These are phyloP conservation scores for Trichocladium uniseriatum DNA, from an alignment of 495 filamentous ascomycete genomes.

Conservation along the genomic window DNA sequence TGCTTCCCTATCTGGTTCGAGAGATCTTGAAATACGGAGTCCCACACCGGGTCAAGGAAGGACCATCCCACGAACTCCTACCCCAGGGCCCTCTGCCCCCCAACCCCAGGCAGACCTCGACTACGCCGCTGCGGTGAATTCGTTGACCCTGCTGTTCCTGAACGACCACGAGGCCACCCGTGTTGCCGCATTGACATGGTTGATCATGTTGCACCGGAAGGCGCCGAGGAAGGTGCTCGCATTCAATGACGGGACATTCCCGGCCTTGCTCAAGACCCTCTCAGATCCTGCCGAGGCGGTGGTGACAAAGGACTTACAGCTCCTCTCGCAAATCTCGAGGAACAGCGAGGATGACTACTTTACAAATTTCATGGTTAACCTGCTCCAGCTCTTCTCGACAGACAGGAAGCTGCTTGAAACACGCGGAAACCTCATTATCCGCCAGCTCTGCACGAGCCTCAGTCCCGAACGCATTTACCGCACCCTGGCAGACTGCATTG, in stretches of 20 bases:
- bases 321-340: slow-evolving; percentile 89
- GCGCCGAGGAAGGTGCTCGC: slow-evolving; percentile 88
- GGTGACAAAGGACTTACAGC: slow-evolving; percentile 87
- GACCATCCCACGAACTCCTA: slow-evolving; percentile 33
- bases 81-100: slow-evolving; percentile 37
- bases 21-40: slow-evolving; percentile 46
- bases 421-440: slow-evolving; percentile 89
- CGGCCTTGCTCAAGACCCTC: slow-evolving; percentile 89
- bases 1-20: slow-evolving; percentile 44
- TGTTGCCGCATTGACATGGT: slow-evolving; percentile 87
- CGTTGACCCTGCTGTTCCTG: slow-evolving; percentile 85
- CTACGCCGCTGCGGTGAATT: slow-evolving; percentile 93
- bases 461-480: slow-evolving; percentile 94
- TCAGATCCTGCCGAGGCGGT: slow-evolving; percentile 94
- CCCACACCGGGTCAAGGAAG: slow-evolving; percentile 43
- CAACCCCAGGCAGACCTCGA: slow-evolving; percentile 66
- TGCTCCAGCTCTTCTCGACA: slow-evolving; percentile 90
- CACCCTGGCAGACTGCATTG: slow-evolving; percentile 90
- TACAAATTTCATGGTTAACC: slow-evolving; percentile 93
- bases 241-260: slow-evolving; percentile 95
- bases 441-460: slow-evolving; percentile 85
- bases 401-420: slow-evolving; percentile 86
- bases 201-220: slow-evolving; percentile 94
- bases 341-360: slow-evolving; percentile 98
- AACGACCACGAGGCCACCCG: slow-evolving; percentile 95